Percentiles rank a stretch among this genome's conserved stretches.
Evolutionary conservation across 805 yeast genomes (phyloP).

Genomic region (Candida easanensis): DNA sequence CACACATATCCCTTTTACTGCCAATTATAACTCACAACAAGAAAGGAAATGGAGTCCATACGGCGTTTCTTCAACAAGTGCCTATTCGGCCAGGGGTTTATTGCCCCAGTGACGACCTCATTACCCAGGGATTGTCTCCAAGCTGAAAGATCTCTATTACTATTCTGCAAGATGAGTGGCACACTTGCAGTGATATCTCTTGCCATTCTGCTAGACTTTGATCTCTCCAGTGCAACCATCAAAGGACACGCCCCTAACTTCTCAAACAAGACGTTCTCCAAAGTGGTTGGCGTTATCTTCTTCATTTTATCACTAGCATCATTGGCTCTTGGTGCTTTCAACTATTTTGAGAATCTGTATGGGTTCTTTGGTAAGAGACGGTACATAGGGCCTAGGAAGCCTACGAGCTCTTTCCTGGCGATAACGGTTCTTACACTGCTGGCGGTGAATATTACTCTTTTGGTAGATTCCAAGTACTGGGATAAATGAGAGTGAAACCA

Average conservation of each 20-base stretch:
- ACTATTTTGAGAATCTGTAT: constrained; percentile 21
- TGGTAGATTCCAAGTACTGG: constrained; percentile 17
- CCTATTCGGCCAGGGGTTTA: constrained; percentile 10
- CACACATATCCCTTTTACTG: too few relatives aligned
- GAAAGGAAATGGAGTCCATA: not conserved
- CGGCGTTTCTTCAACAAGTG: not conserved
- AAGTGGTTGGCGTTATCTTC: constrained; percentile 15
- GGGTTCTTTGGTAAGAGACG: constrained; percentile 17
- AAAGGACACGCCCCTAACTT: constrained; percentile 6
- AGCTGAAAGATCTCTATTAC: constrained; percentile 25
- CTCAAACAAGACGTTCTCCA: constrained; percentile 10
- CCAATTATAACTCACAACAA: too few relatives aligned
- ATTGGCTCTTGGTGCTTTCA: constrained; percentile 18
- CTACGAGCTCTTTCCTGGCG: constrained; percentile 12
- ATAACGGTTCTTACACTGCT: constrained; percentile 10
- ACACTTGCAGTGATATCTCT: constrained; percentile 19
- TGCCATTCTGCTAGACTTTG: constrained; percentile 20
- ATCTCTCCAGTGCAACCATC: constrained; percentile 7
- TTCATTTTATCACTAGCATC: constrained; percentile 13
- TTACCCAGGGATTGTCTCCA: constrained; percentile 29
- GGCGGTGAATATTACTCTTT: constrained; percentile 17
- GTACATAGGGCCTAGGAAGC: constrained; percentile 9
- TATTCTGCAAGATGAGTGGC: constrained; percentile 23
- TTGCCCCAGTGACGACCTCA: constrained; percentile 18
- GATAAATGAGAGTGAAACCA: not conserved